These are phyloP conservation scores for Leccinum pachyderme DNA, from an alignment of 1,284 basidiomycete genomes.

Conservation along the genomic window DNA sequence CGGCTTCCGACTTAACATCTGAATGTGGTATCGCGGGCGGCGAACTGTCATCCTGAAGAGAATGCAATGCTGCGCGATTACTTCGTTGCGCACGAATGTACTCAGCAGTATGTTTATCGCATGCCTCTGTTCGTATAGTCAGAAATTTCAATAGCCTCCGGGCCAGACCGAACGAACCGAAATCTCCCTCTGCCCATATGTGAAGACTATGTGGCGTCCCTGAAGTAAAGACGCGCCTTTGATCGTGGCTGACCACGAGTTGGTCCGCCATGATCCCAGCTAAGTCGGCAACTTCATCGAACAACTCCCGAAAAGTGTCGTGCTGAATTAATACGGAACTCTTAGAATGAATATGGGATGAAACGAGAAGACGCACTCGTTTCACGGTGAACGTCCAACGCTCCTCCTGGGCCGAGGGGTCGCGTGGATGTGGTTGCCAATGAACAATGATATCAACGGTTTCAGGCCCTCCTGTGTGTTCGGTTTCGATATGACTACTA, in stretches of 20 bases:
- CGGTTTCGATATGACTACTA: slow-evolving; percentile 17
- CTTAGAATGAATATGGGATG: not conserved
- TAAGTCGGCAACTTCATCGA: slow-evolving; percentile 61
- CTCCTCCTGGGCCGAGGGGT: slow-evolving; percentile 38
- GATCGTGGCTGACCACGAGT: slow-evolving; percentile 57
- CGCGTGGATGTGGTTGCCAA: slow-evolving; percentile 63
- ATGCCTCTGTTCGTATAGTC: slow-evolving; percentile 52
- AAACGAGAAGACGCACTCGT: slow-evolving; percentile 43
- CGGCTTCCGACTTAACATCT: slow-evolving; percentile 41
- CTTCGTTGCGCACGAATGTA: slow-evolving; percentile 50
- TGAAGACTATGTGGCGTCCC: slow-evolving; percentile 62
- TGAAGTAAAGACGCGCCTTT: slow-evolving; percentile 61
- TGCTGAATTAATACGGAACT: slow-evolving; percentile 39
- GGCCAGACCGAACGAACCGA: slow-evolving; percentile 44
- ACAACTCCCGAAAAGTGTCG: slow-evolving; percentile 59
- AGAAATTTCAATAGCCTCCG: slow-evolving; percentile 5
- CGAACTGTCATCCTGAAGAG: slow-evolving; percentile 17
- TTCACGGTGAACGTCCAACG: slow-evolving; percentile 54
- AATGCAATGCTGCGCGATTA: slow-evolving; percentile 28
- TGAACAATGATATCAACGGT: slow-evolving; percentile 51
- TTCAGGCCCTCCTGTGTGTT: slow-evolving; percentile 38
- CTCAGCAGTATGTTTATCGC: slow-evolving; percentile 56
- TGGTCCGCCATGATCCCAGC: slow-evolving; percentile 47
- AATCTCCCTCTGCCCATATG: slow-evolving; percentile 63
- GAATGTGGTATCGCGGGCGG: slow-evolving; percentile 25